Evolutionary conservation across 2,329 filamentous ascomycete genomes (phyloP).

Genomic region (Cyphellophora attinorum): DNA sequence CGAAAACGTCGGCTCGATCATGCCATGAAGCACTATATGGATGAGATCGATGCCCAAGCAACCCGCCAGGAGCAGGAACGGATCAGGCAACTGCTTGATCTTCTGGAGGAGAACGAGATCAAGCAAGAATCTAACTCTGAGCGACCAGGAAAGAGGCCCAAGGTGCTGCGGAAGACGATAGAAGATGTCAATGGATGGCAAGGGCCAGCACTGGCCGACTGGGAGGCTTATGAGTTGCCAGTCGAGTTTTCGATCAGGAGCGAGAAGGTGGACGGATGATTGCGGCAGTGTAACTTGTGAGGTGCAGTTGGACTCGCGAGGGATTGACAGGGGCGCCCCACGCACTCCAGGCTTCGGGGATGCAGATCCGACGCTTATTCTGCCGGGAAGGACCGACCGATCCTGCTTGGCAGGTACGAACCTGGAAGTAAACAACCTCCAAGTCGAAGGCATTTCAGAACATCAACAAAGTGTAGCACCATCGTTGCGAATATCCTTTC

Average conservation of each 20-base stretch:
- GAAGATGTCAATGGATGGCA: slow-evolving; percentile 26
- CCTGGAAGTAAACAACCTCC: too few species aligned
- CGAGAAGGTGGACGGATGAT: too few species aligned
- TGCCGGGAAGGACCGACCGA: too few species aligned
- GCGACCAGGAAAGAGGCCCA: slow-evolving; percentile 13
- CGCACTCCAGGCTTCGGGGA: too few species aligned
- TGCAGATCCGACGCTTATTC: too few species aligned
- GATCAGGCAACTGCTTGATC: slow-evolving; percentile 15
- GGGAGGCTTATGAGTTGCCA: slow-evolving; percentile 8
- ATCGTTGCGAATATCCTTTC: too few species aligned
- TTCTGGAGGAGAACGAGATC: slow-evolving; percentile 14
- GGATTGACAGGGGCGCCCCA: too few species aligned
- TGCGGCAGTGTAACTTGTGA: too few species aligned
- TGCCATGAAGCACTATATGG: slow-evolving; percentile 33
- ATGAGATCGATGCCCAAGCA: slow-evolving; percentile 36
- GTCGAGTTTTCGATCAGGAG: not conserved
- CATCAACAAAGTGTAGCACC: too few species aligned
- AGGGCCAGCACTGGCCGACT: slow-evolving; percentile 10
- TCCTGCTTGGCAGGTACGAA: too few species aligned
- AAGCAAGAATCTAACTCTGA: slow-evolving; percentile 1
- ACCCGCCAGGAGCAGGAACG: slow-evolving; percentile 35
- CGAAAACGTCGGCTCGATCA: slow-evolving; percentile 17
- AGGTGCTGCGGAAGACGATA: slow-evolving; percentile 17
- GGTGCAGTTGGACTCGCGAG: too few species aligned
- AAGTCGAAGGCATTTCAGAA: too few species aligned